Base-by-base conservation (phyloP, 1,284 basidiomycete genomes). In the Tilletia walkeri region DNA sequence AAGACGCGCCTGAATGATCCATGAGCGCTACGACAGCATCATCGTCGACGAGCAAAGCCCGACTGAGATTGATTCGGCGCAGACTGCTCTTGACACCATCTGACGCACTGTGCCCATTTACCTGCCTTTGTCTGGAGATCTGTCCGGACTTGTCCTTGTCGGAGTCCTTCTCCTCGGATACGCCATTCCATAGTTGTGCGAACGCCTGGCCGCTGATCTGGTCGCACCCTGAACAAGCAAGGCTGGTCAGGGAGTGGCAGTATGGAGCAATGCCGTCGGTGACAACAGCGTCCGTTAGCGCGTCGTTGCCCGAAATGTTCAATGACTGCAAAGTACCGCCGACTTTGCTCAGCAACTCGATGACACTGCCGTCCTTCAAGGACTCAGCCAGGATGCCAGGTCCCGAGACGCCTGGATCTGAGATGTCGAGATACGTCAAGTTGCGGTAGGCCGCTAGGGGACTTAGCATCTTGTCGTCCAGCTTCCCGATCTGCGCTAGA, bases 401-500 rank as follows among this genome's bases (percentile, higher is more conserved):
- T 80, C 74, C 73, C 78, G 84, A 75, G 0, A 83, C 81, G 7
- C 84, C 84, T 3, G 89, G 88, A 66, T 88, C 86, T 2, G 88
- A 88, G 6, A 93, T 81, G 76, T 92, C 90, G 48, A 93, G 85
- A 24, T 85, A 85, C 39, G 82, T 86, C 39, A 92, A 83, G 59
- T 74, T 70, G 2, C 84, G 76, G 50, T 91, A 84, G 9, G 84
- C 82, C 24, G 70, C 69, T 16, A 79, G 75, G 2, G 73, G 70
- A 68, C 74, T 61, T 7, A 81, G 79, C 71, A 77, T 74, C 39
- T 71, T 75, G 69, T 75, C 81, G 67, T 82, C 75, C 47, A 83
- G 84, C 75, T 89, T 86, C 6, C 91, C 93, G 47, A 97, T 86
- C 80, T 96, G 92, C 68, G 89, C 88, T 47, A 99, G 86, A 1